Percentiles rank a stretch among this genome's conserved stretches.
Evolutionary conservation across 768 basidiomycete genomes (phyloP).

Genomic region (Dendrothele bispora): DNA sequence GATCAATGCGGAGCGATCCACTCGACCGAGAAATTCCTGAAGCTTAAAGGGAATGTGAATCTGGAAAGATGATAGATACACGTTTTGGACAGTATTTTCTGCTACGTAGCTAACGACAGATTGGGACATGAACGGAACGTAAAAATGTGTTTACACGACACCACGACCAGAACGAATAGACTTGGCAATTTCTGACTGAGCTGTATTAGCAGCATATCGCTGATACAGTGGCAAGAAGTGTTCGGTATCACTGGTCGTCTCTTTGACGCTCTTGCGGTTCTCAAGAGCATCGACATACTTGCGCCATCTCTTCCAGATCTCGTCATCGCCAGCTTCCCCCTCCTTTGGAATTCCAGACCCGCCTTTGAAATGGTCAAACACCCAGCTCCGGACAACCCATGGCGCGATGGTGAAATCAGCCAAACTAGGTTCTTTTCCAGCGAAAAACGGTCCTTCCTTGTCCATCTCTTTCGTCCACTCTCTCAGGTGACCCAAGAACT

Average conservation of each 20-base stretch:
- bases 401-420: constrained; percentile 59
- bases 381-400: constrained; percentile 34
- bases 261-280: constrained; percentile 44
- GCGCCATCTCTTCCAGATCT: constrained; percentile 32
- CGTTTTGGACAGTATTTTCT: no score
- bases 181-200: constrained; percentile 53
- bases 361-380: constrained; percentile 35
- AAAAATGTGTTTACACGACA: no score
- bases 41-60: no score
- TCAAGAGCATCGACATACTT: constrained; percentile 42
- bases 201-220: constrained; percentile 57
- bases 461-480: constrained; percentile 28
- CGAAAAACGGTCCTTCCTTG: constrained; percentile 52
- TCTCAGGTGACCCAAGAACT: constrained; percentile 26
- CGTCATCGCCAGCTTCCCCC: constrained; percentile 35
- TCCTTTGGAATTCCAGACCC: constrained; percentile 45
- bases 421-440: constrained; percentile 51
- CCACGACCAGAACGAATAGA: constrained; percentile 44
- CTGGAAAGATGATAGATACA: no score
- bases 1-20: no score
- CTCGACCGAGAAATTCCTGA: no score
- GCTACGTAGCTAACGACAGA: no score
- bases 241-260: constrained; percentile 42
- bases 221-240: constrained; percentile 50
- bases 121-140: no score